These are phyloP conservation scores for Penicillium parvum DNA, from an alignment of 495 filamentous ascomycete genomes.

Conservation along the genomic window DNA sequence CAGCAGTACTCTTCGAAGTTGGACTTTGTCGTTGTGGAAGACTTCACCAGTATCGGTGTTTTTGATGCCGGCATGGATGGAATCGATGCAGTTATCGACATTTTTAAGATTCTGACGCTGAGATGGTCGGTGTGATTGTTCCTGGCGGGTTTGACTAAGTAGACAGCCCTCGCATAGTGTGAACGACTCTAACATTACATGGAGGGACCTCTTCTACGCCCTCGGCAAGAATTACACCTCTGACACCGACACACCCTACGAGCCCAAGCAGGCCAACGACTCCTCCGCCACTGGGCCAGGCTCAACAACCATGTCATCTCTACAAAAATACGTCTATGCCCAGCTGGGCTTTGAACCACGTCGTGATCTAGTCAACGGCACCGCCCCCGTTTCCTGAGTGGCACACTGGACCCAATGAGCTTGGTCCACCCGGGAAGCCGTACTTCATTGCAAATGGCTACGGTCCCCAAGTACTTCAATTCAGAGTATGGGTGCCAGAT, in stretches of 20 bases:
- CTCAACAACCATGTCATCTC: constrained; percentile 16
- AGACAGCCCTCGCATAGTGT: neutral
- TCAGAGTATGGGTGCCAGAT: constrained; percentile 36
- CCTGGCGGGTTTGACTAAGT: constrained; percentile 45
- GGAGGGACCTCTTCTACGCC: constrained; percentile 35
- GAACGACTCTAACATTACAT: neutral
- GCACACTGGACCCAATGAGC: constrained; percentile 30
- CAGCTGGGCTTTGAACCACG: constrained; percentile 33
- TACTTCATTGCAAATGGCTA: constrained; percentile 41
- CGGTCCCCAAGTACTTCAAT: constrained; percentile 39
- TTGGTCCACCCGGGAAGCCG: constrained; percentile 23
- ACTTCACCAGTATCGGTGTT: constrained; percentile 33
- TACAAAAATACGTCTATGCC: constrained; percentile 35
- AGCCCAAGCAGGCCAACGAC: constrained; percentile 14
- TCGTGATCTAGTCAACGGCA: constrained; percentile 34
- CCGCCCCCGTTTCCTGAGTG: constrained; percentile 25
- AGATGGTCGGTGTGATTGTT: constrained; percentile 39
- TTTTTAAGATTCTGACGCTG: constrained; percentile 42
- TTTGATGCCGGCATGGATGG: constrained; percentile 32
- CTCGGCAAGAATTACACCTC: constrained; percentile 28
- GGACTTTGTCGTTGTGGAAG: constrained; percentile 34
- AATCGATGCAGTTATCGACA: constrained; percentile 38
- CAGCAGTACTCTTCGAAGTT: constrained; percentile 28
- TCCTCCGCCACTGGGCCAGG: constrained; percentile 7
- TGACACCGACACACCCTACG: constrained; percentile 27